These are phyloP conservation scores for Penicillium paneum DNA, from an alignment of 2,329 filamentous ascomycete genomes.

Conservation along the genomic window DNA sequence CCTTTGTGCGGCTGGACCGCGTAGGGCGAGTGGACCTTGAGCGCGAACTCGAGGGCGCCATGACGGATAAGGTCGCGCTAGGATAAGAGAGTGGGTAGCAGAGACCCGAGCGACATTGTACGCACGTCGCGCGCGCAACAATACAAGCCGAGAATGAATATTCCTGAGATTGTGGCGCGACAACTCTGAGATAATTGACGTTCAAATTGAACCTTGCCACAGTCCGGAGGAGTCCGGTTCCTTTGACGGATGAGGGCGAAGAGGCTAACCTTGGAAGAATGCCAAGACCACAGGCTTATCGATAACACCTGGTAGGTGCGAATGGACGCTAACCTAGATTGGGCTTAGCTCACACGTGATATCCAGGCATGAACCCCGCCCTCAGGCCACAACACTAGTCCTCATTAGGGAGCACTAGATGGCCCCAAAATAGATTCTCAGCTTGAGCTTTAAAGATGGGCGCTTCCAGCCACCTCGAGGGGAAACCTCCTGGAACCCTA, in stretches of 20 bases:
- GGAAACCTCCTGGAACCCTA: constrained; percentile 18
- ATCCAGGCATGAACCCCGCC: constrained; percentile 26
- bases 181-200: background rate
- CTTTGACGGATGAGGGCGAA: constrained; percentile 9
- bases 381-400: constrained; percentile 27
- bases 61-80: constrained; percentile 18
- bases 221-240: background rate
- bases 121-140: background rate
- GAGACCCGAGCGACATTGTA: constrained; percentile 8
- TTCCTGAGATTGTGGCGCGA: background rate
- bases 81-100: constrained; percentile 7
- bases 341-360: constrained; percentile 10
- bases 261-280: constrained; percentile 2
- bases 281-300: constrained; percentile 18
- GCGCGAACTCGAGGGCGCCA: constrained; percentile 30
- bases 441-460: constrained; percentile 24
- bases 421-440: constrained; percentile 36
- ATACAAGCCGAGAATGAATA: background rate
- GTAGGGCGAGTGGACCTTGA: constrained; percentile 32
- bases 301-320: constrained; percentile 12
- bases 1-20: constrained; percentile 35
- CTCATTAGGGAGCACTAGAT: constrained; percentile 21
- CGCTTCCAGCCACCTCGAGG: constrained; percentile 26
- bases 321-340: background rate
- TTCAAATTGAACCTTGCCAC: background rate